These are phyloP conservation scores for Puccinia coronata DNA, from an alignment of 1,284 basidiomycete species.

Conservation along the genomic window DNA sequence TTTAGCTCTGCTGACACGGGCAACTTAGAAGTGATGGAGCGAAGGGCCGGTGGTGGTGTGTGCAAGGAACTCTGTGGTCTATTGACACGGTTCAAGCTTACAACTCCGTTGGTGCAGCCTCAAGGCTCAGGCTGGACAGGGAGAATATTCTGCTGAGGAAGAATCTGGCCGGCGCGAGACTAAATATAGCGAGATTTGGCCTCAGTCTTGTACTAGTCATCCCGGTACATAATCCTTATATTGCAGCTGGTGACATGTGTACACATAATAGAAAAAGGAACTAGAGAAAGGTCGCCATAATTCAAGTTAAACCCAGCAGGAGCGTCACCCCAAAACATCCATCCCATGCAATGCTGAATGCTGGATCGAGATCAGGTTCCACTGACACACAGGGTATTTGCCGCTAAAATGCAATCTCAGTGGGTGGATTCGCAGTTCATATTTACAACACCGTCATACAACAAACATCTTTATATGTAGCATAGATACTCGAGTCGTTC, in stretches of 20 bases:
- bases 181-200: background rate
- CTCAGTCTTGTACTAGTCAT: background rate
- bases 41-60: too few relatives aligned
- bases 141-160: conserved; percentile 3
- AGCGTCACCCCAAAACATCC: conserved; percentile 16
- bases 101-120: too few relatives aligned
- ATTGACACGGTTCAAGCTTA: conserved; percentile 9
- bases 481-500: too few relatives aligned
- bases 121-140: background rate
- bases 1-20: conserved; percentile 22
- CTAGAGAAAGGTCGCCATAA: too few relatives aligned
- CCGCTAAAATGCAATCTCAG: conserved; percentile 29
- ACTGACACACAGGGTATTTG: conserved; percentile 11
- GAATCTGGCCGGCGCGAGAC: conserved; percentile 17
- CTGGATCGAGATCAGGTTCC: conserved; percentile 31
- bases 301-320: too few relatives aligned
- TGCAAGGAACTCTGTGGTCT: conserved; percentile 15
- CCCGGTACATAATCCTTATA: background rate
- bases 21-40: conserved; percentile 7
- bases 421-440: conserved; percentile 26
- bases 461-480: background rate
- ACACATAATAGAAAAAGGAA: too few relatives aligned
- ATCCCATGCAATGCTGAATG: conserved; percentile 25
- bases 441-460: background rate
- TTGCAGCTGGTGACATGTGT: too few relatives aligned